phyloP scores from a whole-genome alignment of 129 eudicot genomes.

The Flaveria bidentis region DNA sequence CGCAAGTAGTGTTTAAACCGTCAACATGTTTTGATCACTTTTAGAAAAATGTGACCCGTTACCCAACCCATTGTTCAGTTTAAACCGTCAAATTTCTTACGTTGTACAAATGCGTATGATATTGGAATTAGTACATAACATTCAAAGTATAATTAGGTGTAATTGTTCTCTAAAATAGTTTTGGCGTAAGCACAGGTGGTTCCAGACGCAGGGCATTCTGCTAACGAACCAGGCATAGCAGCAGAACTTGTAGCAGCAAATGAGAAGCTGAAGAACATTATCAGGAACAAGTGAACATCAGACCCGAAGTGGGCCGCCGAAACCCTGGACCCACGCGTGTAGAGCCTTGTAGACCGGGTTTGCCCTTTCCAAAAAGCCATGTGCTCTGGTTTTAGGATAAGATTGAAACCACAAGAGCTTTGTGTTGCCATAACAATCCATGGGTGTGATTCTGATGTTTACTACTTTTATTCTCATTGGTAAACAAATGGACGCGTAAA shows the following conservation, averaged over 20 bases:
- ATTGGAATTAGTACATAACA: not conserved
- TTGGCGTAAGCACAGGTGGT: conserved; percentile 55
- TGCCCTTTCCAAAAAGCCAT: not conserved
- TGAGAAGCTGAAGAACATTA: conserved; percentile 66
- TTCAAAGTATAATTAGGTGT: conserved; percentile 5
- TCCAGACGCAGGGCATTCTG: conserved; percentile 91
- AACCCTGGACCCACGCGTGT: too few species aligned
- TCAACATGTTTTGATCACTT: not conserved
- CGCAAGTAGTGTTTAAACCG: not conserved
- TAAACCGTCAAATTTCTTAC: not conserved
- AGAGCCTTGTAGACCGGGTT: too few species aligned
- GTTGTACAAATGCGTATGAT: not conserved
- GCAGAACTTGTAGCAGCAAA: conserved; percentile 96
- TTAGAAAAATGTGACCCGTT: not conserved
- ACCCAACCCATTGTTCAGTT: not conserved
- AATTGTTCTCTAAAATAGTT: not conserved
- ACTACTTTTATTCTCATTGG: not conserved
- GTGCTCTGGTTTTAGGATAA: conserved; percentile 21
- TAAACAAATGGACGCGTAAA: not conserved
- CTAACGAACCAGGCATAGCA: conserved; percentile 83
- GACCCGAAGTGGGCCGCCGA: too few species aligned
- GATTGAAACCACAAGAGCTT: conserved; percentile 14
- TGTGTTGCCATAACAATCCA: conserved; percentile 10
- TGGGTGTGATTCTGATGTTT: conserved; percentile 13
- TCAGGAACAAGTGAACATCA: conserved; percentile 29